Evolutionary conservation across 139 green algal species (phyloP), one percentile per base, ranked within the genome.

Genomic region (Pleodorina starrii): DNA sequence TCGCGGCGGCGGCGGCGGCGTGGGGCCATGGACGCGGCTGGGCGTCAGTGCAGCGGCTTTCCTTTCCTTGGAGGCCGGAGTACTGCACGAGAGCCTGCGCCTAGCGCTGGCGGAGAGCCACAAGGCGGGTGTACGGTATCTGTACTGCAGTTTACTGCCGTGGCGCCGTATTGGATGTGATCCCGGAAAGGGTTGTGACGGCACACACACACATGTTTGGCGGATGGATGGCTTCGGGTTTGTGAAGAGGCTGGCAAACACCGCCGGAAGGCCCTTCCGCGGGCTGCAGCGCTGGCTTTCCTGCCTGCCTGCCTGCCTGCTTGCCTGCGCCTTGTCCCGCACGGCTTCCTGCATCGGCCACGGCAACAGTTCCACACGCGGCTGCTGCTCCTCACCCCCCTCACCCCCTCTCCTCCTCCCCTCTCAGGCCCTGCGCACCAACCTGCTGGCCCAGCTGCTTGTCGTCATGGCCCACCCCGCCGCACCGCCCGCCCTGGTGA

Each of bases 71-170:
- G 81, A 87, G 60, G 16, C 29, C 14, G 81, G 63, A 0, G 81
- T 87, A 42, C 59, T 87, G 81, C 25, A 78, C 38, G 60, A 77
- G 81, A 87, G 81, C 40, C 19, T 87, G 27, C 59, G 60, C 19
- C 40, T 87, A 29, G 60, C 81, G 17, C 81, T 87, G n/a, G 60
- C n/a, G 81, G 60, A 87, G 42, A 60, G 43, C 0, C 81, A 87
- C 43, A 63, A 87, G 81, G 81, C 77, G 81, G 5, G 42, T 21
- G 42, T 36, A 19, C 36, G 2, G 66, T 74, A 3, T 7, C 5
- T 9, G 6, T 40, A 38, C 10, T 43, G 48, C 48, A 12, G 48
- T 57, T n/a, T n/a, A n/a, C n/a, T n/a, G n/a, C n/a, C n/a, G n/a
- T n/a, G n/a, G n/a, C 54, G 54, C 54, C 54, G 54, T 66, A 25